Evolutionary conservation across 495 filamentous ascomycete species (phyloP).

Genomic region (Penicilliopsis zonata): DNA sequence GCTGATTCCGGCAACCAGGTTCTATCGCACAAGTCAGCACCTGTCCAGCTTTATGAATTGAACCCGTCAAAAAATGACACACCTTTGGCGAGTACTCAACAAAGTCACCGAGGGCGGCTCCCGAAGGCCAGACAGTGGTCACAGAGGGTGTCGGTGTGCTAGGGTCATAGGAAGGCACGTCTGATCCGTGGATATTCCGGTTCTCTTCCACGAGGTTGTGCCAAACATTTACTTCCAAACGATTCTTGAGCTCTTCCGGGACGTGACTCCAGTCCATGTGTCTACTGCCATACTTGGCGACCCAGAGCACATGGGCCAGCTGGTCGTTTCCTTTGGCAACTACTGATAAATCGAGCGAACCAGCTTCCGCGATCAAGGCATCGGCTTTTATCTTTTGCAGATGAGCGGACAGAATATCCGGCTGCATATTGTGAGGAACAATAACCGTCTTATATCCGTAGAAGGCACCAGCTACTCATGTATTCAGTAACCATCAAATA

Average conservation of each 20-base stretch:
- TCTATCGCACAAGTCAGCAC: conserved; percentile 28
- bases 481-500: conserved; percentile 9
- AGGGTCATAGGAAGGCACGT: conserved; percentile 40
- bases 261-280: conserved; percentile 89
- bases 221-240: conserved; percentile 72
- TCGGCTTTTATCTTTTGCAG: conserved; percentile 63
- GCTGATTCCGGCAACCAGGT: conserved; percentile 67
- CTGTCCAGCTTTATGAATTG: not conserved
- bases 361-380: conserved; percentile 70
- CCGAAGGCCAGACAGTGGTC: conserved; percentile 46
- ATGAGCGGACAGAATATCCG: conserved; percentile 52
- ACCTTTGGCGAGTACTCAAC: conserved; percentile 62
- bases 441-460: conserved; percentile 71
- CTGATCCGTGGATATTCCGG: conserved; percentile 25
- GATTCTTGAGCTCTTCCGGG: conserved; percentile 57
- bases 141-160: conserved; percentile 41
- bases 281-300: conserved; percentile 79
- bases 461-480: conserved; percentile 53
- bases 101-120: conserved; percentile 46
- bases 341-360: conserved; percentile 70
- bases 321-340: conserved; percentile 53
- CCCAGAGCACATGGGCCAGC: conserved; percentile 78
- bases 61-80: conserved; percentile 4
- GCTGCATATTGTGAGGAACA: conserved; percentile 66
- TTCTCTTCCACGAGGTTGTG: conserved; percentile 68